Base-by-base conservation (phyloP, 345 rosid species). In the Hirschfeldia incana region DNA sequence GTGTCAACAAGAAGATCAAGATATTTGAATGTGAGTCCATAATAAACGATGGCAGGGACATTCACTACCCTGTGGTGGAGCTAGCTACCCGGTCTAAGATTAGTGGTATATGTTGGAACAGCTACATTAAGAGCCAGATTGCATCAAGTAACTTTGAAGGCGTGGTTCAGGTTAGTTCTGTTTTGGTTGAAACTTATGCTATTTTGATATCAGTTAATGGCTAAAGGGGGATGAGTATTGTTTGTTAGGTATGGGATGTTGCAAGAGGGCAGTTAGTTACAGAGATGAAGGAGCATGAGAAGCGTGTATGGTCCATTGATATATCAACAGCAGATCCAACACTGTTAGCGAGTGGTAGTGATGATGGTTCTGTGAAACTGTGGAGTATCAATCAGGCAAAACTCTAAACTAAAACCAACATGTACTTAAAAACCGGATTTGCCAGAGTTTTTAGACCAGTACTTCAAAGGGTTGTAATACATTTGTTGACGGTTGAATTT, bases 381-480 rank as follows among this genome's bases (percentile, higher is more conserved):
- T 95, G 99, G 99, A 95, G 91, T 84, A 93, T 95, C 97, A 93
- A 95, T 91, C 99, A 95, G 97, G 99, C 97, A 95, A 93, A 80
- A 57, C 94, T 82, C 84, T 78, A 90, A 85, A 64, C 81, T 86
- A 4, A 71, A 15, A 4, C 64, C 36, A 8, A 39, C 63, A 44
- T 44, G 51, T 44, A 44, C 42, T 67, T 0, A 91, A 85, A 80
- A 90, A 87, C 80, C 98, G 98, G 97, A 96, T 51, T 82, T 95
- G 76, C 96, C 91, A 95, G 88, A 88, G 90, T 85, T 84, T 89
- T n/a, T n/a, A 81, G 27, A 85, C 85, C n/a, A n/a, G n/a, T 85
- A 12, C 55, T 71, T 11, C 75, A 81, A 70, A 39, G 79, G 81
- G 64, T 75, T 85, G 28, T 83, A 73, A 4, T 74, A 78, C n/a